These are phyloP conservation scores for Pichia kluyveri DNA, from an alignment of 805 yeast species.

Conservation along the genomic window DNA sequence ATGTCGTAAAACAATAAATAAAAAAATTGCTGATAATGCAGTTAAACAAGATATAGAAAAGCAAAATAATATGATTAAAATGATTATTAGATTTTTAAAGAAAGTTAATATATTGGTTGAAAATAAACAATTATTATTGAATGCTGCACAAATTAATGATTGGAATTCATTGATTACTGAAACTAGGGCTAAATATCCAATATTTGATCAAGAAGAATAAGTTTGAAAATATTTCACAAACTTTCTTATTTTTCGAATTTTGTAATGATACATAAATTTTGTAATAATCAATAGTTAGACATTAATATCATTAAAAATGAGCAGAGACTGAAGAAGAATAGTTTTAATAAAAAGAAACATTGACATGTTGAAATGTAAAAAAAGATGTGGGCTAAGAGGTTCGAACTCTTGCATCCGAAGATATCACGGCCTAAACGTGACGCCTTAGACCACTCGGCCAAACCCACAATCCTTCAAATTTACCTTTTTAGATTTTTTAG, in stretches of 20 bases:
- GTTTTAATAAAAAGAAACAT: too few species aligned
- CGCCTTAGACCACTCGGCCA: slow-evolving; percentile 25
- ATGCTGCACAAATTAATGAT: slow-evolving; percentile 12
- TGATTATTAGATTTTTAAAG: slow-evolving; percentile 23
- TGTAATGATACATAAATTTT: too few species aligned
- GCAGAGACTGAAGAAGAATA: too few species aligned
- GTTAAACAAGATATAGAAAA: slow-evolving; percentile 61
- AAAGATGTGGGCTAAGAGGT: slow-evolving; percentile 21
- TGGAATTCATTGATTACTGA: slow-evolving; percentile 18
- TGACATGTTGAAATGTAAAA: not conserved
- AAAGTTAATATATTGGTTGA: slow-evolving; percentile 17
- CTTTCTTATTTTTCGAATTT: too few species aligned
- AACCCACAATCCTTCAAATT: slow-evolving; percentile 12
- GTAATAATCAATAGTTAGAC: too few species aligned
- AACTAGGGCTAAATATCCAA: slow-evolving; percentile 15
- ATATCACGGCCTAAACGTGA: slow-evolving; percentile 23
- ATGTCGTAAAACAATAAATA: slow-evolving; percentile 34
- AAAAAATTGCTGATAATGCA: slow-evolving; percentile 49
- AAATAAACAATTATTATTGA: slow-evolving; percentile 13
- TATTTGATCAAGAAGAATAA: slow-evolving; percentile 15
- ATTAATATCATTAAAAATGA: too few species aligned
- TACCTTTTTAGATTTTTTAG: too few species aligned
- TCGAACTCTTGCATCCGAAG: slow-evolving; percentile 22
- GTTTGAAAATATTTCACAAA: too few species aligned
- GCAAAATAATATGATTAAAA: slow-evolving; percentile 34